A percentile compares a stretch with the other conserved stretches of the same genome.
Evolutionary conservation across 169 alveolate genomes (phyloP).

Genomic region (Besnoitia besnoiti): DNA sequence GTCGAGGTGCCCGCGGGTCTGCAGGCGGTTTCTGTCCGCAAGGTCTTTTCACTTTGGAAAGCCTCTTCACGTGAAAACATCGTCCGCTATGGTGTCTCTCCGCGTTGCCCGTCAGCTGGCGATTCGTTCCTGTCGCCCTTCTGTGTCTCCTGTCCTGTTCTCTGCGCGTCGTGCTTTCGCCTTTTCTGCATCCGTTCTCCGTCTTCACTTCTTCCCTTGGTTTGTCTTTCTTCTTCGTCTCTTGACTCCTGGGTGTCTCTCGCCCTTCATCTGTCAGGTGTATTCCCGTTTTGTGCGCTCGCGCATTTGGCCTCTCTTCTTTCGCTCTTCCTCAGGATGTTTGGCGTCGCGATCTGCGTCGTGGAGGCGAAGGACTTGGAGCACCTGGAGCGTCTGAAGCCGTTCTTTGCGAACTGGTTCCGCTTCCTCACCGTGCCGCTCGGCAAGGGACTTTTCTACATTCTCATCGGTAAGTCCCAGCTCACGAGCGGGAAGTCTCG

Average conservation of each 20-base stretch:
- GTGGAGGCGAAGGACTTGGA: slow-evolving; percentile 64
- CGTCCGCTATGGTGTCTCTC: background rate
- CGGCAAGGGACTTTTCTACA: slow-evolving; percentile 67
- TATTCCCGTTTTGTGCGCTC: background rate
- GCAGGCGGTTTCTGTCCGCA: too few relatives aligned
- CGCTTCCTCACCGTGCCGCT: slow-evolving; percentile 67
- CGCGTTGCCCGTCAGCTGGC: background rate
- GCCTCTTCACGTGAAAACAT: background rate
- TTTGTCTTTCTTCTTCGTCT: background rate
- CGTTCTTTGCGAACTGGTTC: slow-evolving; percentile 64
- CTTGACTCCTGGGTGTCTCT: background rate
- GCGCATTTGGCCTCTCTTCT: background rate
- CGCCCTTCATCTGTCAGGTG: background rate
- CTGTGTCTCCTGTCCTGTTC: background rate
- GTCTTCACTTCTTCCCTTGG: background rate
- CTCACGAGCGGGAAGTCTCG: background rate
- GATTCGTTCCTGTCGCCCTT: background rate
- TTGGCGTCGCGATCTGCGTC: slow-evolving; percentile 54
- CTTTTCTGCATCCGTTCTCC: too few relatives aligned
- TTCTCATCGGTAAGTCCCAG: slow-evolving; percentile 54
- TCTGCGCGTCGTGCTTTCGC: background rate
- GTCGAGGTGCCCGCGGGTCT: too few relatives aligned
- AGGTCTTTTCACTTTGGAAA: too few relatives aligned
- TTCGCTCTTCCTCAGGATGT: slow-evolving; percentile 38
- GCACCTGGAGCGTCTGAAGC: slow-evolving; percentile 54